These are phyloP conservation scores for Nakaseomyces glabratus DNA, from an alignment of 1,139 yeast genomes.

Conservation along the genomic window DNA sequence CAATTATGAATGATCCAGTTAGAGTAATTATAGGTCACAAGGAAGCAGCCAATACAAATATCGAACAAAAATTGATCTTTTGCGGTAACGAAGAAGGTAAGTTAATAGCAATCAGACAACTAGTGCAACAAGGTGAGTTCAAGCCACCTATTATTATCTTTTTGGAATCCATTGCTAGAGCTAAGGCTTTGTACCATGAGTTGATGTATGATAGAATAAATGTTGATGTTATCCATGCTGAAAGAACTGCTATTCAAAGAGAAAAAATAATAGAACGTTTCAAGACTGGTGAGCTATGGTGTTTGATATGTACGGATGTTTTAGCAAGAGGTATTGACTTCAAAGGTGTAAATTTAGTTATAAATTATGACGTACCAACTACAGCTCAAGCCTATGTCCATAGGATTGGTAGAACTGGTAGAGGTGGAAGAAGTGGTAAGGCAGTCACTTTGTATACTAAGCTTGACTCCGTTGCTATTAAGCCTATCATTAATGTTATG, in stretches of 20 bases:
- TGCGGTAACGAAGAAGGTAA: constrained; percentile 96
- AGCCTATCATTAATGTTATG: constrained; percentile 88
- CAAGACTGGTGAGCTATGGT: constrained; percentile 89
- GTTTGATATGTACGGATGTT: constrained; percentile 91
- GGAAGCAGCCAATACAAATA: constrained; percentile 80
- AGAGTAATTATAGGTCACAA: constrained; percentile 88
- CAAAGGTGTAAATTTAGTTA: constrained; percentile 87
- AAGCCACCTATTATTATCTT: constrained; percentile 91
- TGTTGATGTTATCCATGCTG: constrained; percentile 95
- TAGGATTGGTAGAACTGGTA: constrained; percentile 97
- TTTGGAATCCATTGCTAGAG: constrained; percentile 85
- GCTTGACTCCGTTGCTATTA: constrained; percentile 68
- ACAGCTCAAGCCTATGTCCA: constrained; percentile 94
- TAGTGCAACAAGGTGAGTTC: constrained; percentile 76
- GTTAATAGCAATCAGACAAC: constrained; percentile 78
- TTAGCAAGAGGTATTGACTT: constrained; percentile 95
- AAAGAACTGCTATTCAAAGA: constrained; percentile 82
- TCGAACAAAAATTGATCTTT: constrained; percentile 75
- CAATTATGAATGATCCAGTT: constrained; percentile 72
- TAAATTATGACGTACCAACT: constrained; percentile 94
- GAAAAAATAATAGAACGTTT: constrained; percentile 77
- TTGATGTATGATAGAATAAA: constrained; percentile 80
- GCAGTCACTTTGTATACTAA: constrained; percentile 92
- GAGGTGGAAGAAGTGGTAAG: constrained; percentile 80
- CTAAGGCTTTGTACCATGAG: constrained; percentile 91